These are phyloP conservation scores for Cytauxzoon felis DNA, from an alignment of 169 alveolate genomes.

Conservation along the genomic window DNA sequence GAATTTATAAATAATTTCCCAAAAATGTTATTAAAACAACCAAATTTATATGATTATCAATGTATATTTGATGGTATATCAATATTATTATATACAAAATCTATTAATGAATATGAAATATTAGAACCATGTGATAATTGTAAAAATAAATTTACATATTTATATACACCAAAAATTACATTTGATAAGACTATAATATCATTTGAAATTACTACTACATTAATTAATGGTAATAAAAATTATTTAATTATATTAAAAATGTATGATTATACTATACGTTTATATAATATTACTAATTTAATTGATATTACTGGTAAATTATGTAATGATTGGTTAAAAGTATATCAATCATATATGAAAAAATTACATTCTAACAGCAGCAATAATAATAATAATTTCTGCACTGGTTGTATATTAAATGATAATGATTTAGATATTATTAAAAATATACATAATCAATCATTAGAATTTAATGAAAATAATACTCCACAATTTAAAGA, in stretches of 20 bases:
- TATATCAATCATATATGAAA: constrained; percentile 3
- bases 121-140: constrained; percentile 36
- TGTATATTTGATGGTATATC: constrained; percentile 51
- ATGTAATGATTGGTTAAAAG: constrained; percentile 21
- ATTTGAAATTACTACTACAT: constrained; percentile 44
- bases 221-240: constrained; percentile 19
- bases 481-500: background rate
- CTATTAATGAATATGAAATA: constrained; percentile 21
- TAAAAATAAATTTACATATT: constrained; percentile 13
- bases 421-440: constrained; percentile 36
- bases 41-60: constrained; percentile 43
- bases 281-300: constrained; percentile 39
- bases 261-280: constrained; percentile 25
- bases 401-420: constrained; percentile 51
- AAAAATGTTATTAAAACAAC: constrained; percentile 7
- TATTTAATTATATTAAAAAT: constrained; percentile 46
- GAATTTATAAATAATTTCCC: constrained; percentile 3
- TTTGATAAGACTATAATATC: constrained; percentile 42
- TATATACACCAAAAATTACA: constrained; percentile 29
- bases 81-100: constrained; percentile 14
- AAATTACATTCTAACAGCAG: background rate
- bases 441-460: constrained; percentile 5
- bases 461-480: background rate
- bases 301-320: constrained; percentile 40
- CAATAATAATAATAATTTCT: background rate